phyloP scores from a whole-genome alignment of 2,329 filamentous ascomycete species.

The Aspergillus chevalieri region DNA sequence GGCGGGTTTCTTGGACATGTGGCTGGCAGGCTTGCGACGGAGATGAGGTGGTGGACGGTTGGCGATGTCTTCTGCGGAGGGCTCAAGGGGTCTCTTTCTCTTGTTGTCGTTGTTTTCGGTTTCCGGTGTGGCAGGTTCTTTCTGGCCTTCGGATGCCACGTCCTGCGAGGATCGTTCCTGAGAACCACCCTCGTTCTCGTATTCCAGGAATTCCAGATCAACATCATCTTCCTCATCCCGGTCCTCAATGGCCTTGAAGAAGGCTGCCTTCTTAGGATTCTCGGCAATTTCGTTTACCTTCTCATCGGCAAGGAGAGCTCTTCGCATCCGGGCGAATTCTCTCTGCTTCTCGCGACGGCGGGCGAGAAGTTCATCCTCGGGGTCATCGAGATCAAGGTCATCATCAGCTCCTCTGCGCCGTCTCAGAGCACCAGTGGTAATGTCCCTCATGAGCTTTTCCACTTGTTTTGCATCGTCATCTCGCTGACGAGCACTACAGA shows the following conservation, averaged over 20 bases:
- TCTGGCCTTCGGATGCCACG: constrained; percentile 11
- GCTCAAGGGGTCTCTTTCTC: constrained; percentile 36
- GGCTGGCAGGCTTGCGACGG: constrained; percentile 54
- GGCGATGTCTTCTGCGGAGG: constrained; percentile 36
- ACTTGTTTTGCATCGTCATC: constrained; percentile 78
- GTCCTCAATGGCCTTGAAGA: constrained; percentile 85
- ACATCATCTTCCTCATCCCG: constrained; percentile 64
- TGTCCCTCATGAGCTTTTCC: constrained; percentile 85
- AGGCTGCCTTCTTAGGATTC: constrained; percentile 82
- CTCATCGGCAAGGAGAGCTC: constrained; percentile 79
- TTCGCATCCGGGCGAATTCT: constrained; percentile 87
- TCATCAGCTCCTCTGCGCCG: constrained; percentile 67
- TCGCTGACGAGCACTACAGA: constrained; percentile 66
- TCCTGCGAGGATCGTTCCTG: constrained; percentile 31
- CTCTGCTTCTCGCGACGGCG: constrained; percentile 73
- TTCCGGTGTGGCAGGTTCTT: constrained; percentile 14
- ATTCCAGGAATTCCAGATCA: constrained; percentile 66
- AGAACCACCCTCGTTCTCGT: constrained; percentile 32
- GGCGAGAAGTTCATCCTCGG: constrained; percentile 73
- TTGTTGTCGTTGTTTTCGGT: constrained; percentile 19
- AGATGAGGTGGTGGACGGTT: constrained; percentile 54
- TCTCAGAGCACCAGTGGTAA: constrained; percentile 80
- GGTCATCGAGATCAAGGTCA: constrained; percentile 81
- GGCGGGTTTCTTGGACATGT: constrained; percentile 58
- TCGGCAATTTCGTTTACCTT: constrained; percentile 84